phyloP scores from a whole-genome alignment of 1,139 yeast species.

The Saccharomyces hybrid region DNA sequence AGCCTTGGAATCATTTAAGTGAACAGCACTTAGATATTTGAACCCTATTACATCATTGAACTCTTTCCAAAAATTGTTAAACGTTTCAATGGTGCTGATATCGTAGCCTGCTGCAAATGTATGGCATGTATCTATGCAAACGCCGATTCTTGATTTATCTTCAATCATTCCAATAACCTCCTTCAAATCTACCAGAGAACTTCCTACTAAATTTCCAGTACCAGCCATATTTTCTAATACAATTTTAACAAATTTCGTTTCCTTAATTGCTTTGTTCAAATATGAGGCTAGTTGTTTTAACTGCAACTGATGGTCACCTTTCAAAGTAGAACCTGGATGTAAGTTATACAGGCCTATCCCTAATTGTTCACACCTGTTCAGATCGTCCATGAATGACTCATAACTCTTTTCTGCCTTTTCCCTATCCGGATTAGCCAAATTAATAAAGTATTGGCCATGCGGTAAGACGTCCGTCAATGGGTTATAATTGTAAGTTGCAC shows the following conservation, averaged over 20 bases:
- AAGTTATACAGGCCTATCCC: conserved; percentile 83
- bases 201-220: conserved; percentile 85
- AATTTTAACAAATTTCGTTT: conserved; percentile 72
- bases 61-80: conserved; percentile 59
- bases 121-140: conserved; percentile 93
- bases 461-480: conserved; percentile 77
- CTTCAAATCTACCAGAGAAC: conserved; percentile 64
- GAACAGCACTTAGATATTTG: conserved; percentile 71
- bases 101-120: conserved; percentile 96
- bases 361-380: conserved; percentile 75
- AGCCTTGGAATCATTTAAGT: conserved; percentile 89
- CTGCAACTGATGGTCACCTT: conserved; percentile 60
- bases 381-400: conserved; percentile 78
- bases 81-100: conserved; percentile 49
- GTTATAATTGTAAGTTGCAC: conserved; percentile 57
- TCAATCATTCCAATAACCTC: conserved; percentile 70
- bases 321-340: conserved; percentile 90
- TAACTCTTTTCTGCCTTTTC: conserved; percentile 73
- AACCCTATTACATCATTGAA: conserved; percentile 71
- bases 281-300: conserved; percentile 63
- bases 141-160: conserved; percentile 77
- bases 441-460: conserved; percentile 90
- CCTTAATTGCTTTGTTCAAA: conserved; percentile 67
- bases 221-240: conserved; percentile 98
- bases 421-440: conserved; percentile 81